Evolutionary conservation across 352 stramenopile species (phyloP), one percentile per base, ranked within the genome.

Genomic region (Aphanomyces astaci): DNA sequence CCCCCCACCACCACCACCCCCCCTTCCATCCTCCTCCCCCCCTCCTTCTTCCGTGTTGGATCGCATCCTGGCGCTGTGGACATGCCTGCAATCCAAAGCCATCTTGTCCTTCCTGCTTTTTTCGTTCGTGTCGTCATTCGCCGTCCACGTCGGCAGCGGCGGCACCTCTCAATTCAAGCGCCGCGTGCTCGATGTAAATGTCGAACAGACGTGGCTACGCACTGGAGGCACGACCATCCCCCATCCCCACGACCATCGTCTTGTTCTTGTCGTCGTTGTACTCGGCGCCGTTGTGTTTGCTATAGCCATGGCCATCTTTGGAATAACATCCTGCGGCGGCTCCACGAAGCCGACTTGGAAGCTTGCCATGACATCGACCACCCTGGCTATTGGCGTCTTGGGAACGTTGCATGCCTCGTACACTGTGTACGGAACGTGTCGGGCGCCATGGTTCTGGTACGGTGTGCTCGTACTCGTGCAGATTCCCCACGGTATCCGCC

Each of bases 401-500:
- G 25, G 62, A 24, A 45, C 43, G 2, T 17, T 51, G 19, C 62
- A 68, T 0, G 30, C 62, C 10, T 68, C 62, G 24, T 68, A 25
- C 24, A 24, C 49, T 0, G 43, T 45, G 4, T 68, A 60, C 36
- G 62, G 55, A 19, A 68, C 62, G 19, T 36, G 24, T 28, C 62
- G 62, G 15, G 40, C 19, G 3, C 27, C 43, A 15, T 24, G 49
- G 28, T 51, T 68, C 19, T 68, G 62, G 62, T 68, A 60, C n/a
- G 27, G 49, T 2, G 9, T 40, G 32, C 43, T 52, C 1, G n/a
- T 68, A 19, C 19, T 68, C 7, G 15, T 68, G 24, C 62, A 68
- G 32, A 25, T 68, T 19, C 62, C 62, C 13, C 32, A 32, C 19
- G 62, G 62, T 17, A 60, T 68, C 43, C 62, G 62, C 28, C 55